A percentile compares a stretch with the other conserved stretches of the same genome.
Evolutionary conservation across 2,329 filamentous ascomycete species (phyloP).

Genomic region (Ceratocystis ficicola): DNA sequence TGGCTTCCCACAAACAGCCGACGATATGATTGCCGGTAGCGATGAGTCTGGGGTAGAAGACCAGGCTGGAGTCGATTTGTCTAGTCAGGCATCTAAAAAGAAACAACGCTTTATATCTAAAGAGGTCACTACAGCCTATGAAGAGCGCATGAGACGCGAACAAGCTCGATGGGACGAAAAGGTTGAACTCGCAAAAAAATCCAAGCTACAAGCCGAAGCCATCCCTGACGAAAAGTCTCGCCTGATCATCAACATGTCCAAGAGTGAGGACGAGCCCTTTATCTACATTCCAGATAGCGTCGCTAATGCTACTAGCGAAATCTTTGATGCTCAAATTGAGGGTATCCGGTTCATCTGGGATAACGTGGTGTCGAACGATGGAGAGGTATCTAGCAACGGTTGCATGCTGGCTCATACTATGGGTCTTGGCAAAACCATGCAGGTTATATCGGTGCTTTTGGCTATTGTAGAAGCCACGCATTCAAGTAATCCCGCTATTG

Average conservation of each 20-base stretch:
- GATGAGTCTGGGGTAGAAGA: slow-evolving; percentile 1
- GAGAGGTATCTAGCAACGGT: slow-evolving; percentile 43
- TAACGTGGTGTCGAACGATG: slow-evolving; percentile 52
- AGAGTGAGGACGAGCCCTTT: slow-evolving; percentile 45
- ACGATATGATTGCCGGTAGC: slow-evolving; percentile 10
- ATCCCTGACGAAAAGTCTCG: slow-evolving; percentile 34
- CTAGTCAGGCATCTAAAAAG: slow-evolving; percentile 23
- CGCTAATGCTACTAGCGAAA: slow-evolving; percentile 35
- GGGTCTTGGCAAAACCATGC: slow-evolving; percentile 88
- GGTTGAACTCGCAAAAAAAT: slow-evolving; percentile 32
- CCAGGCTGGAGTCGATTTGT: background rate
- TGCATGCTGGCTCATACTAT: slow-evolving; percentile 81
- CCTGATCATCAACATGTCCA: slow-evolving; percentile 56
- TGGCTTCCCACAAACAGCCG: slow-evolving; percentile 15
- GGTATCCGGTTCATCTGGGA: slow-evolving; percentile 86
- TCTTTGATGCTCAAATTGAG: slow-evolving; percentile 69
- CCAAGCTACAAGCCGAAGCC: slow-evolving; percentile 33
- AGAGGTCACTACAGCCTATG: slow-evolving; percentile 39
- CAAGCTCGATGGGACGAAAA: slow-evolving; percentile 42
- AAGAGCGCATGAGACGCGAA: slow-evolving; percentile 44
- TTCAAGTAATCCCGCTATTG: slow-evolving; percentile 46
- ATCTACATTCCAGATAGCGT: slow-evolving; percentile 56
- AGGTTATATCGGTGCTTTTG: slow-evolving; percentile 71
- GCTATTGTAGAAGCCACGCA: slow-evolving; percentile 55
- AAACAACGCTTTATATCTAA: slow-evolving; percentile 32